Base-by-base conservation (phyloP, 1,284 basidiomycete genomes). In the Inonotus obliquus region DNA sequence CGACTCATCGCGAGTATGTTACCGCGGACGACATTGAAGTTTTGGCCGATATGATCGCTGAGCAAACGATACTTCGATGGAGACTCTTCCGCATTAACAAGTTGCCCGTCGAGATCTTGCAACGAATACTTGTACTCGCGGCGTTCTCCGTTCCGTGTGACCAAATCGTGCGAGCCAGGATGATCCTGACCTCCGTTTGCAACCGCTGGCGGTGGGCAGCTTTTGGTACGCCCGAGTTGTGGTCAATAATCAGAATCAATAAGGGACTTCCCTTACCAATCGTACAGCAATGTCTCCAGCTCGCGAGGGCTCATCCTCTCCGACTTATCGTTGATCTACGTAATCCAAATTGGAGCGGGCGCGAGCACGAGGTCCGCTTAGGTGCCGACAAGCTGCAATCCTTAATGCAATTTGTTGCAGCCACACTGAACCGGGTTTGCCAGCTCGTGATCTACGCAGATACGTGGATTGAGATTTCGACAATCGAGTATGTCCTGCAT, bases 101-200 rank as follows among this genome's bases (percentile, higher is more conserved):
- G 45, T 76, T 89, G 7, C 87, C 87, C 1, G 68, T 72, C 37
- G 87, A 89, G 69, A 83, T 90, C 63, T 71, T 89, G 62, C 72
- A 72, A 70, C 78, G 81, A 61, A 87, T 90, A 64, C 81, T 90
- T 65, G 81, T 80, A 61, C 75, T 76, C 65, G 78, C 81, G 47
- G 75, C 77, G 51, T 84, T 81, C 81, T 78, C 80, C 63, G 63
- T 35, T 69, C 73, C 54, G 73, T 77, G 2, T 60, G 65, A 0
- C 65, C 71, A 23, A 76, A 77, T 21, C 71, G 78, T 21, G 64
- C 66, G 27, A 70, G 72, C 64, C 19, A 81, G 86, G 54, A 67
- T 82, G 37, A 68, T 66, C 51, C 69, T 89, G 58, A 83, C 84
- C 10, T 82, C 80, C 76, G 80, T 83, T 19, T 90, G 84, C 69